phyloP scores from a whole-genome alignment of 139 green algal species.

The Coelastrella sp. region DNA sequence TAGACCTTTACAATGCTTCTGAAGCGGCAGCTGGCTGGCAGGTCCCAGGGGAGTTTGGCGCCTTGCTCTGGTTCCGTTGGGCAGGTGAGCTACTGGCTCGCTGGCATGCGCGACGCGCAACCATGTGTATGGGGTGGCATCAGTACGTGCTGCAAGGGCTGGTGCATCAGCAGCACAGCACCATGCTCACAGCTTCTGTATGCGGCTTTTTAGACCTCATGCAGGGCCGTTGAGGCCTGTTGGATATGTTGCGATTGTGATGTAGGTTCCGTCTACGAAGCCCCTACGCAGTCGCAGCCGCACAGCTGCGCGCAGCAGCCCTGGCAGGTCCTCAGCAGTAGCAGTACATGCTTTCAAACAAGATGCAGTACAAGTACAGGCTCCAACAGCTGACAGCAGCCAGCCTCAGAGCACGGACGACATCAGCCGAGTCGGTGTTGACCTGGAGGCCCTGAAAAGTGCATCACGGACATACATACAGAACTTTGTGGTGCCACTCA shows the following conservation, averaged over 20 bases:
- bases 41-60: neutral
- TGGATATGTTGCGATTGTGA: too few relatives aligned
- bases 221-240: too few relatives aligned
- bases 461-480: conserved; percentile 18
- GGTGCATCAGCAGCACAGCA: too few relatives aligned
- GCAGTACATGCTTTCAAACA: neutral
- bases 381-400: neutral
- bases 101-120: too few relatives aligned
- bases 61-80: neutral
- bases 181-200: too few relatives aligned
- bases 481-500: neutral
- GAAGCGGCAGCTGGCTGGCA: neutral
- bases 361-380: neutral
- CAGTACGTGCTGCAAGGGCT: too few relatives aligned
- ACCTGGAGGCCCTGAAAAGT: neutral
- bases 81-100: neutral
- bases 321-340: neutral
- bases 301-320: neutral
- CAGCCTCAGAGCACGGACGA: neutral
- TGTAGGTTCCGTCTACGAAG: too few relatives aligned
- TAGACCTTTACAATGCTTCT: neutral
- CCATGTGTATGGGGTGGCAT: too few relatives aligned
- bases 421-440: neutral
- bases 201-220: too few relatives aligned
- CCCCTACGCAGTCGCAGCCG: neutral